A percentile compares a stretch with the other conserved stretches of the same genome.
Conservation (phyloP, 176 grass and related monocot genomes). For the Ensete ventricosum region DNA sequence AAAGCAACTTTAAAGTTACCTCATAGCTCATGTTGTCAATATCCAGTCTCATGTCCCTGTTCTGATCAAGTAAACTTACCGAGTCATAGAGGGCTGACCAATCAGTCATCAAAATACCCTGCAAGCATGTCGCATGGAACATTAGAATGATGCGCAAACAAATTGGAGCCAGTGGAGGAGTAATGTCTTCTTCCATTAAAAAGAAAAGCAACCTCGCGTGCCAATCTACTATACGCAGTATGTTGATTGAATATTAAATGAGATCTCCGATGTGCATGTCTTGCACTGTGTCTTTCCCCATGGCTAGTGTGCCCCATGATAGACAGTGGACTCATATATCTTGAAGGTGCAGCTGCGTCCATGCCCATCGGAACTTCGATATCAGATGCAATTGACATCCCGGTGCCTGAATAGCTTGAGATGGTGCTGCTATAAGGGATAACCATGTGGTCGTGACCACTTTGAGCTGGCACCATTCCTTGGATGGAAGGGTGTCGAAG, state of each 20-base stretch:
- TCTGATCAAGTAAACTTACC: slow-evolving; percentile 48
- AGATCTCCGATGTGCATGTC: slow-evolving; percentile 33
- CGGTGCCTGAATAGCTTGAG: slow-evolving; percentile 6
- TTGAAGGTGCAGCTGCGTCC: slow-evolving; percentile 33
- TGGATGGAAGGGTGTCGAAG: slow-evolving; percentile 21
- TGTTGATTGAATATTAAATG: slow-evolving; percentile 17
- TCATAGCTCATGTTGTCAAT: slow-evolving; percentile 91
- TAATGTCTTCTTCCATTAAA: background rate
- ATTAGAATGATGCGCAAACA: background rate
- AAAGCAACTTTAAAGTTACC: slow-evolving; percentile 13
- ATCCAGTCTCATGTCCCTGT: slow-evolving; percentile 75
- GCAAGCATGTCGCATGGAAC: slow-evolving; percentile 8
- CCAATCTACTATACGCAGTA: slow-evolving; percentile 29
- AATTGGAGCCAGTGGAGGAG: background rate
- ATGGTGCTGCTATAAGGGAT: slow-evolving; percentile 3
- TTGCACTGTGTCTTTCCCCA: slow-evolving; percentile 35
- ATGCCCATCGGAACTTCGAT: background rate
- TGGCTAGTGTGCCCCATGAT: slow-evolving; percentile 22
- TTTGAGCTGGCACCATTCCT: slow-evolving; percentile 15
- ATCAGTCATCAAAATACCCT: slow-evolving; percentile 37
- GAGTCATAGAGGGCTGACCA: slow-evolving; percentile 23
- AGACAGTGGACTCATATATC: slow-evolving; percentile 34
- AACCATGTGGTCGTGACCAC: slow-evolving; percentile 26
- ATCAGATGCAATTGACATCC: background rate
- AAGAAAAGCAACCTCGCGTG: slow-evolving; percentile 1